phyloP scores from a whole-genome alignment of 129 eudicot species.

The Scalesia atractyloides region DNA sequence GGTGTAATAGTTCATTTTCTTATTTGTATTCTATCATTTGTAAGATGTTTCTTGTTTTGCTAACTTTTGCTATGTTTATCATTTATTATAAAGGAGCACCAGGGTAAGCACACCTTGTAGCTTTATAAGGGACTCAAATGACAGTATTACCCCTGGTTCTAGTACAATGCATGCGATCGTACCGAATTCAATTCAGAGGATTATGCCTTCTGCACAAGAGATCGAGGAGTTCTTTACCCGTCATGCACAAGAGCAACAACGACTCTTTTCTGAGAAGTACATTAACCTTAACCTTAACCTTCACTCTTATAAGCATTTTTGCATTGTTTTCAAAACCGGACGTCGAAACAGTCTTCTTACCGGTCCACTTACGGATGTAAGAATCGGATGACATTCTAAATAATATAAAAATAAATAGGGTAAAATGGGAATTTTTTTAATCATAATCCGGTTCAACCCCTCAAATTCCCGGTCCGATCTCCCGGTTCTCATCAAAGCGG shows the following conservation, averaged over 20 bases:
- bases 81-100: slow-evolving; percentile 56
- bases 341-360: too few species aligned
- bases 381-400: too few species aligned
- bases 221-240: slow-evolving; percentile 71
- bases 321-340: too few species aligned
- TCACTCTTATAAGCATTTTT: not conserved
- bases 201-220: slow-evolving; percentile 70
- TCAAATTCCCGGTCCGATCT: too few species aligned
- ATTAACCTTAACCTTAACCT: not conserved
- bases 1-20: not conserved
- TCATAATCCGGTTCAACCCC: too few species aligned
- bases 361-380: too few species aligned
- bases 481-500: too few species aligned
- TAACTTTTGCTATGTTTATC: slow-evolving; percentile 4
- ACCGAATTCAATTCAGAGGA: slow-evolving; percentile 26
- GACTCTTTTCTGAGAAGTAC: slow-evolving; percentile 70
- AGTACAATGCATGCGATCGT: slow-evolving; percentile 48
- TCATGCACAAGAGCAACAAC: slow-evolving; percentile 67
- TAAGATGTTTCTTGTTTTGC: not conserved
- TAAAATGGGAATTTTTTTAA: too few species aligned
- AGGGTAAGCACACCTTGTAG: slow-evolving; percentile 96
- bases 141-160: slow-evolving; percentile 60
- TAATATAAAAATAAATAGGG: too few species aligned
- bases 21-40: not conserved
- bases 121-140: slow-evolving; percentile 59